Evolutionary conservation across 2,329 filamentous ascomycete species (phyloP).

Genomic region (Ophiostoma australiae): DNA sequence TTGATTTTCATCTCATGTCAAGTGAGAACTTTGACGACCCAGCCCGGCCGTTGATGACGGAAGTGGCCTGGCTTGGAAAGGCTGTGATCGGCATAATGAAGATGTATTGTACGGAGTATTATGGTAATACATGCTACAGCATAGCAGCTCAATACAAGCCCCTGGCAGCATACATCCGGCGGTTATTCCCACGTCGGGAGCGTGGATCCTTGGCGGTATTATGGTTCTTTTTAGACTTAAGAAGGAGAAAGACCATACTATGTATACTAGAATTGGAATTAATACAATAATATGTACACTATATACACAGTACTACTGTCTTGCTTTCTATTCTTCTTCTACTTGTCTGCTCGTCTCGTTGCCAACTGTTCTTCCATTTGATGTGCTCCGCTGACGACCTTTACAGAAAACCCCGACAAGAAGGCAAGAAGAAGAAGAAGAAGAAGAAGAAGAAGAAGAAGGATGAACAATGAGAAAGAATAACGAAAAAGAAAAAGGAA

Average conservation of each 20-base stretch:
- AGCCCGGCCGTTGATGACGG: not conserved
- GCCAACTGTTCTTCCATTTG: not conserved
- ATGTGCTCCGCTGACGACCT: not conserved
- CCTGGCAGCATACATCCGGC: not conserved
- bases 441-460: not conserved
- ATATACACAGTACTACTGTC: no score
- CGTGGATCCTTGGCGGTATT: not conserved
- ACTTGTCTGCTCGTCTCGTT: not conserved
- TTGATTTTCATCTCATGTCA: not conserved
- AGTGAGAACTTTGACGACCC: not conserved
- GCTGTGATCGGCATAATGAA: not conserved
- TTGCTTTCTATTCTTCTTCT: not conserved
- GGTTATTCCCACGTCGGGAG: not conserved
- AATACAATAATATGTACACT: no score
- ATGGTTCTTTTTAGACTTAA: not conserved
- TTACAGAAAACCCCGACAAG: not conserved
- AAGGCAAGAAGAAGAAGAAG: not conserved
- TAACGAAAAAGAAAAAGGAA: not conserved
- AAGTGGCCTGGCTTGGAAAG: not conserved
- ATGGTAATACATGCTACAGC: not conserved
- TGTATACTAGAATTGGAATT: no score
- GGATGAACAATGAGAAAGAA: not conserved
- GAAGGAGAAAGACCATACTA: no score
- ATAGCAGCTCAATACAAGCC: not conserved
- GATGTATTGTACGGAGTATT: not conserved